Evolutionary conservation across 1,284 basidiomycete genomes (phyloP).

Genomic region (Fistulinella staudtii): DNA sequence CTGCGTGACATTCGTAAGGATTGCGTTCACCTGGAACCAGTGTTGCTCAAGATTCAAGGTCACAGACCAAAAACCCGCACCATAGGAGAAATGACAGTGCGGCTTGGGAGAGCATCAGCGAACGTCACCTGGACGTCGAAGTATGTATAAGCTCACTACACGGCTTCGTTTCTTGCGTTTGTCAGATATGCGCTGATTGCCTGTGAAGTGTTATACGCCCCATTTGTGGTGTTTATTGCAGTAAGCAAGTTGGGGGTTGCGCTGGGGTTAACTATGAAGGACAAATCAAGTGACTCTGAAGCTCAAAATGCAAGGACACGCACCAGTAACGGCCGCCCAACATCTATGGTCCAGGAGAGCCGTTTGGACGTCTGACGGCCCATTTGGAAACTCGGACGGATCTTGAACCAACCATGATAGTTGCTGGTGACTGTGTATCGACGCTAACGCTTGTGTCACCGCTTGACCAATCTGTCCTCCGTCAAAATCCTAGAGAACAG

Average conservation of each 20-base stretch:
- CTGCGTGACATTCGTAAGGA: slow-evolving; percentile 22
- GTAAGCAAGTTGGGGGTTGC: slow-evolving; percentile 33
- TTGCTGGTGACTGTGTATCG: slow-evolving; percentile 20
- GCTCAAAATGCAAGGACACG: slow-evolving; percentile 8
- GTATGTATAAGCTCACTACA: slow-evolving; percentile 40
- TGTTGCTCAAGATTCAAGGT: background rate
- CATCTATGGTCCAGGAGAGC: slow-evolving; percentile 39
- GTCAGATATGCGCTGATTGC: slow-evolving; percentile 36
- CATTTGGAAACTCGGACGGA: slow-evolving; percentile 41
- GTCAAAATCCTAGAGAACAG: slow-evolving; percentile 47
- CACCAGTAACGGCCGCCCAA: slow-evolving; percentile 46
- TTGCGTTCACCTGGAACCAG: slow-evolving; percentile 13
- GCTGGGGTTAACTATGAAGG: slow-evolving; percentile 36
- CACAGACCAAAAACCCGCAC: slow-evolving; percentile 3
- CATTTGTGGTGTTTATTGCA: slow-evolving; percentile 30
- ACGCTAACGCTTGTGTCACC: slow-evolving; percentile 37
- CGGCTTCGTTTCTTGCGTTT: slow-evolving; percentile 41
- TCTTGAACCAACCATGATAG: slow-evolving; percentile 40
- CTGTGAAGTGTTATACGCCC: slow-evolving; percentile 34
- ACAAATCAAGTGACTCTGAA: background rate
- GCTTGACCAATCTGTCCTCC: slow-evolving; percentile 42
- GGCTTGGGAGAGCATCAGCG: slow-evolving; percentile 18
- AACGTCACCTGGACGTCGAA: background rate
- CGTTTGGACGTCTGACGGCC: slow-evolving; percentile 33
- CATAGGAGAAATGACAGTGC: slow-evolving; percentile 23